phyloP scores from a whole-genome alignment of 257 asterid genomes.

The Misopates orontium region DNA sequence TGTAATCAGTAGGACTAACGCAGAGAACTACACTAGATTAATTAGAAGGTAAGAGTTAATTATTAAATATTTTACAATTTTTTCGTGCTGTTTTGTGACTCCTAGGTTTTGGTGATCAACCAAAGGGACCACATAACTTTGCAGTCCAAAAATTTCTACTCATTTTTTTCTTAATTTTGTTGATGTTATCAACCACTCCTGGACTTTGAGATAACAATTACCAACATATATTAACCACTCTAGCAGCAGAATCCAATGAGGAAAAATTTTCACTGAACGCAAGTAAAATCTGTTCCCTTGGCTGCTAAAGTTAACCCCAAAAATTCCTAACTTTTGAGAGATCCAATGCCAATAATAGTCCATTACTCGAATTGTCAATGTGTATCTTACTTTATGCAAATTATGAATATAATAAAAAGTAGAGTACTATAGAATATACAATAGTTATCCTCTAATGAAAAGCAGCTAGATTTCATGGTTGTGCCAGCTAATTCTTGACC shows the following conservation, averaged over 20 bases:
- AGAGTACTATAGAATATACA: conserved; percentile 4
- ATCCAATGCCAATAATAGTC: neutral
- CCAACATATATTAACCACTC: neutral
- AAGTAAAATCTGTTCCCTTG: neutral
- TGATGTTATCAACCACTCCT: conserved; percentile 29
- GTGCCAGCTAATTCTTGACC: conserved; percentile 32
- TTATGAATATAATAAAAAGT: conserved; percentile 1
- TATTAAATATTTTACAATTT: conserved; percentile 7
- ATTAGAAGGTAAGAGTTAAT: too few relatives aligned
- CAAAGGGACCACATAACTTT: conserved; percentile 31
- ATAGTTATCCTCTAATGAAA: conserved; percentile 24
- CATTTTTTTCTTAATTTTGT: conserved; percentile 26
- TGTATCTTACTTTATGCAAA: conserved; percentile 17
- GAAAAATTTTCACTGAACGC: conserved; percentile 38
- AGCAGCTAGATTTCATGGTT: conserved; percentile 23
- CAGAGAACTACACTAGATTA: too few relatives aligned
- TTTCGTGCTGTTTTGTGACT: conserved; percentile 20
- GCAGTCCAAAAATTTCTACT: conserved; percentile 29
- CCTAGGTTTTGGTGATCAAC: conserved; percentile 18
- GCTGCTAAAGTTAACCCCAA: neutral
- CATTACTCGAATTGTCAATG: conserved; percentile 9
- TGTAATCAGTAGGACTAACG: too few relatives aligned
- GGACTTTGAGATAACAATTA: conserved; percentile 15
- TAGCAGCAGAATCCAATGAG: conserved; percentile 56
- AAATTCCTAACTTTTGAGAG: neutral